These are phyloP conservation scores for Cryptococcus sp. DNA, from an alignment of 1,284 basidiomycete species.

Conservation along the genomic window DNA sequence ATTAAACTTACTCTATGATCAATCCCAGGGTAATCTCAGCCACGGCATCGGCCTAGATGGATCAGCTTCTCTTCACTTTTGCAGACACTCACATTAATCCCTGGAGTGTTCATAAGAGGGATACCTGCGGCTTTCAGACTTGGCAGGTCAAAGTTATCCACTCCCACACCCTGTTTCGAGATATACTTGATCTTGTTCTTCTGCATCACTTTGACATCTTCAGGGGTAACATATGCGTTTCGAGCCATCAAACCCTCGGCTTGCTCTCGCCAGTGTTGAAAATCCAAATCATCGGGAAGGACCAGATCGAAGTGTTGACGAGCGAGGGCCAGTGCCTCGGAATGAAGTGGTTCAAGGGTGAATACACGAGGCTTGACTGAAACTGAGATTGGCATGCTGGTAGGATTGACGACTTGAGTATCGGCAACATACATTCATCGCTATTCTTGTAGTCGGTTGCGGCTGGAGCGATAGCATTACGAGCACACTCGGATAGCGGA, in stretches of 20 bases:
- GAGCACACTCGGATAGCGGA: too few relatives aligned
- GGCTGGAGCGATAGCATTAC: too few relatives aligned
- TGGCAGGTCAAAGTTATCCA: slow-evolving; percentile 7
- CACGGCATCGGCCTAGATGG: neutral
- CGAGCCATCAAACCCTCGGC: slow-evolving; percentile 6
- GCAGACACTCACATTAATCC: slow-evolving; percentile 5
- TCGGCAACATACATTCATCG: too few relatives aligned
- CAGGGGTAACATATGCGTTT: slow-evolving; percentile 1
- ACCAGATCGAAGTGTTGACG: slow-evolving; percentile 7
- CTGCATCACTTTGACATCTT: neutral
- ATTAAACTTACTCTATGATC: neutral
- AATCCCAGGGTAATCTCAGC: neutral
- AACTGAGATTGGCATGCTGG: too few relatives aligned
- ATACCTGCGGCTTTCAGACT: neutral
- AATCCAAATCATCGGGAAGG: slow-evolving; percentile 1
- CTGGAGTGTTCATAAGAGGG: slow-evolving; percentile 9
- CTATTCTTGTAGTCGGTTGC: too few relatives aligned
- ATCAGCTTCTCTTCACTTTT: neutral
- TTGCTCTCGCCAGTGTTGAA: neutral
- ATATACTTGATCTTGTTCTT: slow-evolving; percentile 5
- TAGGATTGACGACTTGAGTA: too few relatives aligned
- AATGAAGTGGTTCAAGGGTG: slow-evolving; percentile 7
- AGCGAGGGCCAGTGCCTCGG: slow-evolving; percentile 2
- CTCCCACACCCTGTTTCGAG: slow-evolving; percentile 8
- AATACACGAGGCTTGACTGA: slow-evolving; percentile 1